phyloP scores from a whole-genome alignment of 2,329 filamentous ascomycete species.

The Beauveria bassiana region DNA sequence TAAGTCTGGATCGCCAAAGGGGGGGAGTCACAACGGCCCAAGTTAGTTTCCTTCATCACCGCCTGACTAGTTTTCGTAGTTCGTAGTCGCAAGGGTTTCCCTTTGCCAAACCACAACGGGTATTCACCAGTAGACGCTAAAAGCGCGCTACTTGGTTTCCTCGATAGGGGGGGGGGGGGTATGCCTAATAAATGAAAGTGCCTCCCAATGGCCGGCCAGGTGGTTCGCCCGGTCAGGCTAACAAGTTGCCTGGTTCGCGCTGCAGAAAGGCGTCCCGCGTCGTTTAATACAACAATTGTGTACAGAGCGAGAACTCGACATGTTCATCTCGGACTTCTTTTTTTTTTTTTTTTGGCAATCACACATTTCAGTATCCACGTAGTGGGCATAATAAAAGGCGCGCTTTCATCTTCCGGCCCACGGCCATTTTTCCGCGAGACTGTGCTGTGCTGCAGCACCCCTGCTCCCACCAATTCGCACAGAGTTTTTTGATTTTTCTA shows the following conservation, averaged over 20 bases:
- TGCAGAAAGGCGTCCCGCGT: background rate
- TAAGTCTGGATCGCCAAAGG: background rate
- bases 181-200: background rate
- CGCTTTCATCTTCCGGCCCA: background rate
- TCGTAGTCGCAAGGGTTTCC: conserved; percentile 5
- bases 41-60: background rate
- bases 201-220: too few relatives aligned
- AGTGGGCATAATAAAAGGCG: background rate
- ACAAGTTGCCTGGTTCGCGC: background rate
- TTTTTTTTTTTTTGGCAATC: background rate
- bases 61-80: background rate
- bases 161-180: background rate
- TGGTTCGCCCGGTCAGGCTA: background rate
- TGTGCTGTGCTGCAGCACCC: background rate
- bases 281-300: background rate
- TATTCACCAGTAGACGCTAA: background rate
- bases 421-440: background rate
- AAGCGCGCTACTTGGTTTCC: background rate
- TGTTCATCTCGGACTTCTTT: background rate
- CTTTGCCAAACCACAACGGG: background rate
- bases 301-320: background rate
- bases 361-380: background rate
- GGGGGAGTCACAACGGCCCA: background rate
- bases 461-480: background rate
- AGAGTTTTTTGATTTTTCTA: background rate